A percentile compares a stretch with the other conserved stretches of the same genome.
Evolutionary conservation across 352 stramenopile species (phyloP).

Genomic region (Aphanomyces cochlioides): DNA sequence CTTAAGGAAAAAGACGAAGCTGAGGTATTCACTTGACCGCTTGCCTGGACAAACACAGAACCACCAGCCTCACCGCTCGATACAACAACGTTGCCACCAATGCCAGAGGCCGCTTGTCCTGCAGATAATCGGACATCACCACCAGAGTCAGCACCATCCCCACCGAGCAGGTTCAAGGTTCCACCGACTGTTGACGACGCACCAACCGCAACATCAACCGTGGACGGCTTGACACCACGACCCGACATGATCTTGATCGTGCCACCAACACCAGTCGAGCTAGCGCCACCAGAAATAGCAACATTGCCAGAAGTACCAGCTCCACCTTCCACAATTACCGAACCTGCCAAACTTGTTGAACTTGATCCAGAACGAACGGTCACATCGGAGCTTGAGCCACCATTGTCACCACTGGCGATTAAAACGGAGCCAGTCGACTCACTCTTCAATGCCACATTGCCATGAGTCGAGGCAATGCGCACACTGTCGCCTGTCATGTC

Average conservation of each 20-base stretch:
- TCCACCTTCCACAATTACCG: constrained; percentile 9
- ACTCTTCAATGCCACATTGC: background rate
- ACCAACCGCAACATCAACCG: constrained; percentile 20
- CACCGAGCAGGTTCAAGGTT: constrained; percentile 3
- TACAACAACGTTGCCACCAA: constrained; percentile 35
- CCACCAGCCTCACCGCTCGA: constrained; percentile 30
- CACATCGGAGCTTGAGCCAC: constrained; percentile 1
- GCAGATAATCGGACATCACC: constrained; percentile 3
- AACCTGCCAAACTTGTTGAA: background rate
- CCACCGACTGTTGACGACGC: background rate
- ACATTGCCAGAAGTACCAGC: background rate
- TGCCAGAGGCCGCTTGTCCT: background rate
- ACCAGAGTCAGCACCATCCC: background rate
- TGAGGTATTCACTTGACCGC: background rate
- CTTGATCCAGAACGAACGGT: constrained; percentile 1
- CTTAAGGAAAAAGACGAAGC: background rate
- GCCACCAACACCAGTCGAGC: background rate
- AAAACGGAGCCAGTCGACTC: background rate
- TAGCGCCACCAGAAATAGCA: background rate
- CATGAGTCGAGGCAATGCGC: background rate
- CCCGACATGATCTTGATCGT: constrained; percentile 6
- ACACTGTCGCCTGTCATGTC: background rate
- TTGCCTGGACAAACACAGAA: background rate
- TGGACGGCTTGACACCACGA: background rate
- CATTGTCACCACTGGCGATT: constrained; percentile 6